Evolutionary conservation across 2,329 filamentous ascomycete genomes (phyloP).

Genomic region (Cladophialophora yegresii): DNA sequence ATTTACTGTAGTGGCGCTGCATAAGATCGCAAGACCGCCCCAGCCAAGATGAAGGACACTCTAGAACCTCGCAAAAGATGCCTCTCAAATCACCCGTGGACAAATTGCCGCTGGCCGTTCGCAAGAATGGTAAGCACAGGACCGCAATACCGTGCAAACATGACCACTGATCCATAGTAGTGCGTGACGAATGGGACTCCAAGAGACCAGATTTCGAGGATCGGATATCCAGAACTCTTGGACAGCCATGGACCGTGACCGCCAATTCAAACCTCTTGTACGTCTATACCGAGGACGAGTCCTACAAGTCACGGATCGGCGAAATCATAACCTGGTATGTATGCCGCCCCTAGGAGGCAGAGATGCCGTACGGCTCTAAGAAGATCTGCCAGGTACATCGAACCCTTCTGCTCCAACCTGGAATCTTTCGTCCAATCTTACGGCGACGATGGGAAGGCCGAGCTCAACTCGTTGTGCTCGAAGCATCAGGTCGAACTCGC

Average conservation of each 20-base stretch:
- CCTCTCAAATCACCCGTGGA: conserved; percentile 13
- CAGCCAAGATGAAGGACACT: background rate
- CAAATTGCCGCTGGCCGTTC: conserved; percentile 29
- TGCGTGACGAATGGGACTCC: conserved; percentile 57
- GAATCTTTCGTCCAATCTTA: conserved; percentile 45
- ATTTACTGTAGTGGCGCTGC: background rate
- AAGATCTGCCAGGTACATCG: conserved; percentile 15
- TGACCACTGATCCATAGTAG: conserved; percentile 39
- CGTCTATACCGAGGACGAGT: conserved; percentile 41
- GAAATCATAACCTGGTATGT: conserved; percentile 48
- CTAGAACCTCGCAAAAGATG: conserved; percentile 5
- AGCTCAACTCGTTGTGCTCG: conserved; percentile 53
- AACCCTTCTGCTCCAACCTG: conserved; percentile 35
- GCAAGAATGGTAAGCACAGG: conserved; percentile 23
- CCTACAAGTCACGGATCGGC: conserved; percentile 44
- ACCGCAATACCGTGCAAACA: background rate
- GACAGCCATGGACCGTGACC: conserved; percentile 55
- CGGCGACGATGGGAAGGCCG: conserved; percentile 47
- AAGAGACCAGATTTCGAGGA: conserved; percentile 51
- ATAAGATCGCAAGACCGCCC: background rate
- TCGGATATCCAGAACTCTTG: conserved; percentile 50
- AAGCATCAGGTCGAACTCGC: conserved; percentile 15
- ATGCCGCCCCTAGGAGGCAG: background rate
- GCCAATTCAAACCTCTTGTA: conserved; percentile 53
- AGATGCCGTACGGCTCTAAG: background rate